phyloP scores from a whole-genome alignment of 2,329 filamentous ascomycete species.

The Sporothrix luriei region DNA sequence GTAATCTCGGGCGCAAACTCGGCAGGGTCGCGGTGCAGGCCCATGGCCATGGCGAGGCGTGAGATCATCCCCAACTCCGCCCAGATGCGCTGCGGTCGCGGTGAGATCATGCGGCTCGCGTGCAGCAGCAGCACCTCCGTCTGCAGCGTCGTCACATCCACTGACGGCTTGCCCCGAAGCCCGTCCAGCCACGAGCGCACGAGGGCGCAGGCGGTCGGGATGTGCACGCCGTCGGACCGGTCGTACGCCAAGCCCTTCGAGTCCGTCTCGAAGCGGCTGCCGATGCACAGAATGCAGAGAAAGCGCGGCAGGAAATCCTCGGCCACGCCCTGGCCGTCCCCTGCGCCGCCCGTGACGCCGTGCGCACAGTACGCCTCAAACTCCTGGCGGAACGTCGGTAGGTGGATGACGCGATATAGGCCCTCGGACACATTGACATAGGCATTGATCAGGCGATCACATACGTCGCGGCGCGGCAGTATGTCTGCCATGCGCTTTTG shows the following conservation, averaged over 20 bases:
- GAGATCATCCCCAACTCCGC: constrained; percentile 58
- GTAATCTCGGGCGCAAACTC: constrained; percentile 54
- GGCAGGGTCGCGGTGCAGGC: constrained; percentile 58
- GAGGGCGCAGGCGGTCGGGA: constrained; percentile 59
- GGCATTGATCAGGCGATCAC: constrained; percentile 53
- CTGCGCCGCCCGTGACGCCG: constrained; percentile 16
- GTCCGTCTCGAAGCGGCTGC: constrained; percentile 56
- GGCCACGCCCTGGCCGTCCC: constrained; percentile 46
- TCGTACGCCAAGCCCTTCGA: constrained; percentile 56
- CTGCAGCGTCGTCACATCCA: constrained; percentile 58
- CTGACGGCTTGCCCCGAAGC: constrained; percentile 55
- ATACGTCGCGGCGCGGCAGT: constrained; percentile 53
- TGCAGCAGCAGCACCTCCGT: constrained; percentile 58
- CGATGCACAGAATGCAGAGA: constrained; percentile 56
- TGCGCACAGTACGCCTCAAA: constrained; percentile 56
- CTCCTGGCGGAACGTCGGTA: constrained; percentile 55
- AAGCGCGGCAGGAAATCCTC: constrained; percentile 55
- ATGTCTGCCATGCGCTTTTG: constrained; percentile 62
- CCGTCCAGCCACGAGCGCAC: constrained; percentile 58
- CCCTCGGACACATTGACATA: constrained; percentile 57
- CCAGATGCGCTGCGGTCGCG: constrained; percentile 56
- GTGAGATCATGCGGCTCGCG: constrained; percentile 54
- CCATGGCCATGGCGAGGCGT: constrained; percentile 63
- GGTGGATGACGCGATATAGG: constrained; percentile 57
- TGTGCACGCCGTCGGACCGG: constrained; percentile 57